Percentiles rank a stretch among this genome's conserved stretches.
These are phyloP conservation scores for Pythium periplocum DNA, from an alignment of 352 stramenopile species.

Conservation along the genomic window DNA sequence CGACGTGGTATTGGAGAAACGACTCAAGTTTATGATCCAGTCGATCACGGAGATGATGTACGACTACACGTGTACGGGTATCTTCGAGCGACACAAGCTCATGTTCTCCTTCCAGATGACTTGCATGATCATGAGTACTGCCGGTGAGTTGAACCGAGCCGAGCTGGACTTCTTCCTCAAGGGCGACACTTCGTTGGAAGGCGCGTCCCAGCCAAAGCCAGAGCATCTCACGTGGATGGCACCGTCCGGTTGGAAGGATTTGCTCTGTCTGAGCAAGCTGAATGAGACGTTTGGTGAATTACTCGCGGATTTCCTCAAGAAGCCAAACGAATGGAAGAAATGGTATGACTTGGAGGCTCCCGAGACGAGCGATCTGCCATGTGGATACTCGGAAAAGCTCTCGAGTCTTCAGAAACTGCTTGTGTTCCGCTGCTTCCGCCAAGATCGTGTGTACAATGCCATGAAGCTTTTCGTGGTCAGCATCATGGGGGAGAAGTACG, in stretches of 20 bases:
- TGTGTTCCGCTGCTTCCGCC: conserved; percentile 91
- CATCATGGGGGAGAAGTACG: conserved; percentile 91
- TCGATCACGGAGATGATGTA: conserved; percentile 93
- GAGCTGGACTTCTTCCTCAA: conserved; percentile 96
- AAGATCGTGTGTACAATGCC: conserved; percentile 94
- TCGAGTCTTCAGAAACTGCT: conserved; percentile 88
- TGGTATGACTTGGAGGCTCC: conserved; percentile 94
- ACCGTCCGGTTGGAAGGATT: conserved; percentile 89
- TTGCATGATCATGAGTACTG: conserved; percentile 91
- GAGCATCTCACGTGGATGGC: conserved; percentile 84
- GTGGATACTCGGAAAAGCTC: conserved; percentile 69
- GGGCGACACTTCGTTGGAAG: conserved; percentile 91
- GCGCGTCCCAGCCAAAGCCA: conserved; percentile 57
- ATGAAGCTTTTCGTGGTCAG: conserved; percentile 94
- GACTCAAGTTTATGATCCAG: conserved; percentile 85
- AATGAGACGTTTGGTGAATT: conserved; percentile 59
- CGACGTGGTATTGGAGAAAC: conserved; percentile 87
- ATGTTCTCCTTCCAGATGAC: conserved; percentile 97
- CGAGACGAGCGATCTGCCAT: conserved; percentile 80
- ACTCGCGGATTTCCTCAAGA: conserved; percentile 41
- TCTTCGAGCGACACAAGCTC: conserved; percentile 97
- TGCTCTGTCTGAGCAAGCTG: conserved; percentile 78
- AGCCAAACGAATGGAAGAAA: conserved; percentile 76
- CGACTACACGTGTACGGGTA: conserved; percentile 95
- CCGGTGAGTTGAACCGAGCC: conserved; percentile 71